Evolutionary conservation across 2,329 filamentous ascomycete species (phyloP), one percentile per base, ranked within the genome.

Genomic region (Diaporthe vexans): DNA sequence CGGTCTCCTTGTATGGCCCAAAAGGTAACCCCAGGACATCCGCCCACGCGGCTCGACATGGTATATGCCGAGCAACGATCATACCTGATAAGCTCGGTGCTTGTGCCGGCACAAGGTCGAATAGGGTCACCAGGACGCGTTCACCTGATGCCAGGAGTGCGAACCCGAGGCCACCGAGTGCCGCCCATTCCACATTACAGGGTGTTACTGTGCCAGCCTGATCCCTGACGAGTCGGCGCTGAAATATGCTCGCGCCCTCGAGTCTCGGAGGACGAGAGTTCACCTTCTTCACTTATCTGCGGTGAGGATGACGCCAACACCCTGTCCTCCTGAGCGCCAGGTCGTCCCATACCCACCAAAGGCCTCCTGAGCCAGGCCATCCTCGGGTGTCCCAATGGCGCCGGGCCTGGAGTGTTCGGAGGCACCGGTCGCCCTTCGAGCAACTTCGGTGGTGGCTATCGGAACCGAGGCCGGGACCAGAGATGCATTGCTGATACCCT

Each of bases 121-220:
- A 67, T 67, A 21, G 19, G 43, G 43, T 67, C 61, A 37, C 29
- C 46, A 52, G 21, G 29, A 37, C 29, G 46, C 46, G 29, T 67
- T 67, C 63, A 21, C 0, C 63, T 29, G 63, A 67, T 67, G 19
- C 3, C 13, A 52, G 59, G 21, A 26, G n/a, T 26, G 5, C 43
- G 26, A 40, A 65, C 17, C 61, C 43, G 61, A 52, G 29, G 21
- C 5, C 46, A 17, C 63, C 63, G 63, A 40, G 63, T 68, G 63
- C 61, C 43, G 46, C 4, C 29, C n/a, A 9, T 26, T 3, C 21
- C 24, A 52, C 29, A 21, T 29, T 40, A 15, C 63, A 54, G 33
- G 43, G 21, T 4, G 17, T 2, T 10, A 6, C 2, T 52, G 21
- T 67, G 29, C 46, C 8, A 29, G 63, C 48, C 33, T 52, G 19